Evolutionary conservation across 202 grass and related monocot species (phyloP).

Genomic region (Brachypodium distachyon): DNA sequence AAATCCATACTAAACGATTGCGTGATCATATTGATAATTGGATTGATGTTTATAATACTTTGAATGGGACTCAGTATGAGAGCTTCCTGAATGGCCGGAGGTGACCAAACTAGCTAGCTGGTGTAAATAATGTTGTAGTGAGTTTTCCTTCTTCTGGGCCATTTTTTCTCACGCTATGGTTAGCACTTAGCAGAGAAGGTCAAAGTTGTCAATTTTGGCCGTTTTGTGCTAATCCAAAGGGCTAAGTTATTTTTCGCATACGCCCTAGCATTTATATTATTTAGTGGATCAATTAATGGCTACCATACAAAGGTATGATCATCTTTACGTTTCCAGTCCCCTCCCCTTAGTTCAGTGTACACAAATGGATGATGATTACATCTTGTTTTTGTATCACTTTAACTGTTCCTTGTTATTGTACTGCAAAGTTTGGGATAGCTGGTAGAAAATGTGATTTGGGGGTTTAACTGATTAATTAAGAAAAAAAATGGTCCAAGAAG

Average conservation of each 20-base stretch:
- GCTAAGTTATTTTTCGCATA: slow-evolving; percentile 2
- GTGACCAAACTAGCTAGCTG: slow-evolving; percentile 19
- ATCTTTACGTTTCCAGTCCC: neutral
- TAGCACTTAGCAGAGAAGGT: slow-evolving; percentile 17
- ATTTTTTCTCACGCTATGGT: neutral
- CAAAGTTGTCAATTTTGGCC: slow-evolving; percentile 8
- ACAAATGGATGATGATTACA: neutral
- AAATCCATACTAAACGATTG: slow-evolving; percentile 76
- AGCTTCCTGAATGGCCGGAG: slow-evolving; percentile 49
- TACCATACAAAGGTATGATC: slow-evolving; percentile 9
- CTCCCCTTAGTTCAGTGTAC: neutral
- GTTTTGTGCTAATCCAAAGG: slow-evolving; percentile 2
- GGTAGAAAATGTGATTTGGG: neutral
- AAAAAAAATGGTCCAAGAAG: neutral
- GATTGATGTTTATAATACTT: slow-evolving; percentile 52
- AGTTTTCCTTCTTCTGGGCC: slow-evolving; percentile 14
- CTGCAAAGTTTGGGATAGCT: neutral
- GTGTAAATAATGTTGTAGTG: slow-evolving; percentile 34
- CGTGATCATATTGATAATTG: slow-evolving; percentile 80
- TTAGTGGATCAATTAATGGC: slow-evolving; percentile 14
- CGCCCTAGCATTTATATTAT: neutral
- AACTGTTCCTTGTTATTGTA: neutral
- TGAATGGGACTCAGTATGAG: slow-evolving; percentile 60
- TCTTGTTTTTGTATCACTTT: neutral
- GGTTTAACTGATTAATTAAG: neutral